These are phyloP conservation scores for Cairneyella variabilis DNA, from an alignment of 495 filamentous ascomycete species.

Conservation along the genomic window DNA sequence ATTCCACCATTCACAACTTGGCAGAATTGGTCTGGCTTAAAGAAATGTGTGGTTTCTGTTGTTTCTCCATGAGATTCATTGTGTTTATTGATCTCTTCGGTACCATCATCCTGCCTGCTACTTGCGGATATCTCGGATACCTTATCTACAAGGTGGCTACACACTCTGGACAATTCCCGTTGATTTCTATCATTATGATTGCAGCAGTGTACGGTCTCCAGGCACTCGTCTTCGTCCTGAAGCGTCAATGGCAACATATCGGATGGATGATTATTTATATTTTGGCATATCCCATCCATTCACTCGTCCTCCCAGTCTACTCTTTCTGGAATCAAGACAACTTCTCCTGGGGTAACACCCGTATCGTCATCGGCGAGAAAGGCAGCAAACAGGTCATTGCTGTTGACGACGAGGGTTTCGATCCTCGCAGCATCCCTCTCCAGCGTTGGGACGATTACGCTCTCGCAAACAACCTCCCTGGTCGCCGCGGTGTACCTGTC, in stretches of 20 bases:
- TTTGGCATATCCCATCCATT: constrained; percentile 88
- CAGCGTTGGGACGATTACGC: constrained; percentile 99
- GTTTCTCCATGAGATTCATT: constrained; percentile 97
- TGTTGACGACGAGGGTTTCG: constrained; percentile 80
- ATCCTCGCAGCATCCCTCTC: constrained; percentile 87
- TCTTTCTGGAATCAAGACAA: constrained; percentile 99
- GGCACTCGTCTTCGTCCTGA: constrained; percentile 91
- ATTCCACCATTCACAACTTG: constrained; percentile 95
- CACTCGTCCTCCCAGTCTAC: constrained; percentile 87
- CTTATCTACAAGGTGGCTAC: constrained; percentile 77
- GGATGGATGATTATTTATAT: constrained; percentile 99
- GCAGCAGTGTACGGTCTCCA: constrained; percentile 93
- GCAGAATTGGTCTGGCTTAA: constrained; percentile 81
- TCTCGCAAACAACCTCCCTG: constrained; percentile 82
- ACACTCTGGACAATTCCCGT: constrained; percentile 70
- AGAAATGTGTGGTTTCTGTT: constrained; percentile 97
- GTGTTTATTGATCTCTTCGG: constrained; percentile 94
- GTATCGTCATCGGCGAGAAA: constrained; percentile 92
- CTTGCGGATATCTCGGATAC: constrained; percentile 85
- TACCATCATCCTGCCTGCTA: constrained; percentile 89
- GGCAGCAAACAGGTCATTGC: constrained; percentile 86
- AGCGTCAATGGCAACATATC: constrained; percentile 94
- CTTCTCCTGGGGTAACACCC: constrained; percentile 97
- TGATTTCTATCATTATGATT: constrained; percentile 84
- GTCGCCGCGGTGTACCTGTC: constrained; percentile 67